phyloP scores from a whole-genome alignment of 164 flowering plant species.

The Macadamia tetraphylla region DNA sequence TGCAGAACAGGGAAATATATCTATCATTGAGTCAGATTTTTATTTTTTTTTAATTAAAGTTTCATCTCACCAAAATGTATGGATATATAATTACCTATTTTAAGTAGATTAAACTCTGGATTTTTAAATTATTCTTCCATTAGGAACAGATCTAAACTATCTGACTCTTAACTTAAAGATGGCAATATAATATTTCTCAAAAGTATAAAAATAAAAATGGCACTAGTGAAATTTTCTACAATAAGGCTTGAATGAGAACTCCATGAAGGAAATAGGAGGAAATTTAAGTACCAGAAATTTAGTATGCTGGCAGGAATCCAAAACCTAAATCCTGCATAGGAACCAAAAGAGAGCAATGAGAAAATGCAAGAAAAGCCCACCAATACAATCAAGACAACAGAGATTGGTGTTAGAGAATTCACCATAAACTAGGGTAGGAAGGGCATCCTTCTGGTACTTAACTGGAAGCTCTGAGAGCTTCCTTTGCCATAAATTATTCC shows the following conservation, averaged over 20 bases:
- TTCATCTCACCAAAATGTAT: no score
- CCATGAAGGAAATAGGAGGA: background rate
- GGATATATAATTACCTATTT: no score
- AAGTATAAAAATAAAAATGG: background rate
- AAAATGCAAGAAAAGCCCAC: background rate
- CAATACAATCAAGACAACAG: background rate
- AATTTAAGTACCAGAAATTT: constrained; percentile 68
- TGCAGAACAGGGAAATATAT: no score
- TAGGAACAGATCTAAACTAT: no score
- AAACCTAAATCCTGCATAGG: constrained; percentile 31
- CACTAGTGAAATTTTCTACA: background rate
- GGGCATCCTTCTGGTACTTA: constrained; percentile 79
- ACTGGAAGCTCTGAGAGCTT: constrained; percentile 74
- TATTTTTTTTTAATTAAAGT: no score
- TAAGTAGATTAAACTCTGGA: no score
- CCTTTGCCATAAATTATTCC: constrained; percentile 89
- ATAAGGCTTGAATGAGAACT: background rate
- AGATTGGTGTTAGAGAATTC: constrained; percentile 8
- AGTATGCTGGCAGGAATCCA: constrained; percentile 64
- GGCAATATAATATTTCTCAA: background rate
- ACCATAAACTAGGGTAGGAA: constrained; percentile 80
- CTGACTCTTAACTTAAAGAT: no score
- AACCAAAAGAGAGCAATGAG: constrained; percentile 5
- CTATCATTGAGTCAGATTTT: no score
- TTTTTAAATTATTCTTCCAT: no score